Evolutionary conservation across 805 yeast species (phyloP).

Genomic region (Sugiyamaella americana): DNA sequence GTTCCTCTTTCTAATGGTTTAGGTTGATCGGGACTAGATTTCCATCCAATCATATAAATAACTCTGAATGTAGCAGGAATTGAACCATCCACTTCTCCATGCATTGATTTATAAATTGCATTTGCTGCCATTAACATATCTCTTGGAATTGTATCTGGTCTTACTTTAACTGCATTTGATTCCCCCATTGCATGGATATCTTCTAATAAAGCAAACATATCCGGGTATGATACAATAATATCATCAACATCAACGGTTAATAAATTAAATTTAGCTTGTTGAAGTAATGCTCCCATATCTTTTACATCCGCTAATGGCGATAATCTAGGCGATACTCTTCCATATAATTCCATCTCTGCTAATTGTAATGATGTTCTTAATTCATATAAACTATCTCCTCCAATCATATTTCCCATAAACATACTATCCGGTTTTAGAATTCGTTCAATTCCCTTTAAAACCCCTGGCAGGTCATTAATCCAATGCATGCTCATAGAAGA

Average conservation of each 20-base stretch:
- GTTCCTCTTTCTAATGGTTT: constrained; percentile 68
- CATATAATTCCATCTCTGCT: constrained; percentile 73
- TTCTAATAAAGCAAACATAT: constrained; percentile 55
- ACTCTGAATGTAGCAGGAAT: constrained; percentile 79
- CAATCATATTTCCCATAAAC: constrained; percentile 73
- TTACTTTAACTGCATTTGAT: constrained; percentile 52
- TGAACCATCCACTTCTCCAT: constrained; percentile 55
- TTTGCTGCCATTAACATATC: constrained; percentile 71
- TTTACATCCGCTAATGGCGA: constrained; percentile 75
- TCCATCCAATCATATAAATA: constrained; percentile 87
- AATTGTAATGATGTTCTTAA: constrained; percentile 71
- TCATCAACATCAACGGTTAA: constrained; percentile 82
- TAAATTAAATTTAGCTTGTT: constrained; percentile 70
- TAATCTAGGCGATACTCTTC: constrained; percentile 75
- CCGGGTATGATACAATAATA: constrained; percentile 72
- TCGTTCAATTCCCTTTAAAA: constrained; percentile 48
- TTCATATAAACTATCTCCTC: constrained; percentile 82
- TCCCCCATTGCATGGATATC: constrained; percentile 84
- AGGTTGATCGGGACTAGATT: constrained; percentile 62
- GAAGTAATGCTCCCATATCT: constrained; percentile 68
- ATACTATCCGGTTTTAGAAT: constrained; percentile 74
- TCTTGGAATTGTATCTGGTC: constrained; percentile 42
- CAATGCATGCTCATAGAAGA: constrained; percentile 74
- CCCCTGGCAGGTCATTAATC: constrained; percentile 77
- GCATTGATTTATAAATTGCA: constrained; percentile 64